phyloP scores from a whole-genome alignment of 73 alveolate genomes.

The Blepharisma japonicum region DNA sequence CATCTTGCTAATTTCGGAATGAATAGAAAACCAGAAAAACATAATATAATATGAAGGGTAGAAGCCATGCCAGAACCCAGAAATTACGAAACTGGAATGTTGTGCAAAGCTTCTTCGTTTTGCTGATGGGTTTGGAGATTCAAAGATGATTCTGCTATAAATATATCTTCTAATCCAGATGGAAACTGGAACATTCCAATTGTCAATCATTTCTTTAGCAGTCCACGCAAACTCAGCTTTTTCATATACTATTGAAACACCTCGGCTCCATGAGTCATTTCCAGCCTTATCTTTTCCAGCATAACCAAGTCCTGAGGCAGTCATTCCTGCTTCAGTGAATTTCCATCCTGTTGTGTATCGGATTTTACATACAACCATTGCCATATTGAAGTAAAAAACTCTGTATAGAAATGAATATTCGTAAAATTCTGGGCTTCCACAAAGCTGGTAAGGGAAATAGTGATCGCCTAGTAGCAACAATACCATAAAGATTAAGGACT shows the following conservation, averaged over 20 bases:
- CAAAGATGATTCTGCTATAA: conserved; percentile 60
- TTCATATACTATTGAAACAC: conserved; percentile 15
- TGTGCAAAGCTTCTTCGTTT: conserved; percentile 49
- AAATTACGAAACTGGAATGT: conserved; percentile 58
- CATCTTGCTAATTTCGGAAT: conserved; percentile 44
- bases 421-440: conserved; percentile 67
- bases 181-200: conserved; percentile 85
- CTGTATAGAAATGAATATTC: conserved; percentile 33
- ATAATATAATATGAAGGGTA: conserved; percentile 83
- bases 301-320: conserved; percentile 41
- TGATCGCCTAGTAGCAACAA: conserved; percentile 43
- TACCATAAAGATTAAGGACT: conserved; percentile 52
- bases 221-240: conserved; percentile 38
- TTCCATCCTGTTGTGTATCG: conserved; percentile 62
- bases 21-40: conserved; percentile 61
- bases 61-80: conserved; percentile 99
- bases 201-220: conserved; percentile 58
- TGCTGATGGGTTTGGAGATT: conserved; percentile 45
- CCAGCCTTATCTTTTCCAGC: conserved; percentile 12
- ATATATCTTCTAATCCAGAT: conserved; percentile 88
- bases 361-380: conserved; percentile 51
- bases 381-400: conserved; percentile 58
- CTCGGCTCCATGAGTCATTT: not conserved
- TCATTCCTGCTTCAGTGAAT: conserved; percentile 51
- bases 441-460: conserved; percentile 49